Evolutionary conservation across 2,329 filamentous ascomycete genomes (phyloP).

Genomic region (Pseudogymnoascus sp.): DNA sequence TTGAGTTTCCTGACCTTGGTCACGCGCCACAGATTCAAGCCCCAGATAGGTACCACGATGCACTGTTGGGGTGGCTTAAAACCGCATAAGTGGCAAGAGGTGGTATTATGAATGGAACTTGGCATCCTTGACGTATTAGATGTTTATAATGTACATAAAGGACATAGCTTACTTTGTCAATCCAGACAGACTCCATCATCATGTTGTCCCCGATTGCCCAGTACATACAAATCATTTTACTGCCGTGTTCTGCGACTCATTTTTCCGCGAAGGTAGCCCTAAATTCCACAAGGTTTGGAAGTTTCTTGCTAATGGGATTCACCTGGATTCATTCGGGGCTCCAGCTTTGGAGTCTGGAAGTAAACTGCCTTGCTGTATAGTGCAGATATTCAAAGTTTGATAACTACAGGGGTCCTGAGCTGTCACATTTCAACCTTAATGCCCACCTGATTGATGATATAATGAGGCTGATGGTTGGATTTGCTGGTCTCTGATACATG

Average conservation of each 20-base stretch:
- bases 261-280: background rate
- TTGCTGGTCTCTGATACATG: background rate
- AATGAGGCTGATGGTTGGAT: background rate
- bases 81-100: background rate
- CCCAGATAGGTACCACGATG: slow-evolving; percentile 35
- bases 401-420: background rate
- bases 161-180: background rate
- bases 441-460: background rate
- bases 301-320: too few species aligned
- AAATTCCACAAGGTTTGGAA: background rate
- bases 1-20: slow-evolving; percentile 38
- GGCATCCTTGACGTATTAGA: background rate
- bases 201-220: too few species aligned
- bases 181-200: background rate
- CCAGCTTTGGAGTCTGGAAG: background rate
- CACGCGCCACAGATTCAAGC: slow-evolving; percentile 44
- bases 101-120: background rate
- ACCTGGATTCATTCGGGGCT: background rate
- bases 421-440: background rate
- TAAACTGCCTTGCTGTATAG: background rate
- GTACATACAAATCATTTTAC: background rate
- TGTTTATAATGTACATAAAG: background rate
- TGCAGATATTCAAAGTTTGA: background rate
- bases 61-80: slow-evolving; percentile 35
- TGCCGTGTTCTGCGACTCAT: background rate